These are phyloP conservation scores for Leccinum subspadiceum DNA, from an alignment of 1,284 basidiomycete species.

Conservation along the genomic window DNA sequence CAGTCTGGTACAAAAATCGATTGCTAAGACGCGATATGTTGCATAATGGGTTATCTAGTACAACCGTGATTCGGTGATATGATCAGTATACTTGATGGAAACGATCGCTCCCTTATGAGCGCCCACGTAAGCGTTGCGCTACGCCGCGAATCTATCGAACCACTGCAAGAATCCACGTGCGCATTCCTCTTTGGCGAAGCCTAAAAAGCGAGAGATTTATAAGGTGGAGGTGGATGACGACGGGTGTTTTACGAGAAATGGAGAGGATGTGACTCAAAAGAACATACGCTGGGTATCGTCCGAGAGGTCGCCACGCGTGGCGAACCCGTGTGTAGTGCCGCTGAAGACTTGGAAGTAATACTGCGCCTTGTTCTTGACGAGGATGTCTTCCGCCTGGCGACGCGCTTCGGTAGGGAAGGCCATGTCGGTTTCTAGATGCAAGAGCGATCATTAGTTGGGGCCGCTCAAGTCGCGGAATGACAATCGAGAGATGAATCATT, in stretches of 20 bases:
- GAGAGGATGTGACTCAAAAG: neutral
- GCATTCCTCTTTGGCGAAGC: conserved; percentile 61
- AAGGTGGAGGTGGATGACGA: conserved; percentile 23
- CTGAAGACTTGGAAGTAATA: conserved; percentile 37
- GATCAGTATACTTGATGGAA: neutral
- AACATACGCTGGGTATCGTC: conserved; percentile 31
- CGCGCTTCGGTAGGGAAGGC: conserved; percentile 30
- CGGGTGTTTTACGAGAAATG: conserved; percentile 11
- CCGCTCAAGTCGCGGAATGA: neutral
- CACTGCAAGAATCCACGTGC: conserved; percentile 47
- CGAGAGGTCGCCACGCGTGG: conserved; percentile 24
- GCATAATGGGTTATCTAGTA: neutral
- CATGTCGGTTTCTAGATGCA: conserved; percentile 33
- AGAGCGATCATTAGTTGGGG: neutral
- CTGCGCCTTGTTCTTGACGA: conserved; percentile 25
- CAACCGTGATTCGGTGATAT: neutral
- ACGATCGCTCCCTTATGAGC: neutral
- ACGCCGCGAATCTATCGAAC: conserved; percentile 45
- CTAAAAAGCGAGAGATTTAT: conserved; percentile 30
- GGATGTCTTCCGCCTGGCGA: conserved; percentile 33
- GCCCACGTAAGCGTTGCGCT: neutral
- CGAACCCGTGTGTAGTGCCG: conserved; percentile 34
- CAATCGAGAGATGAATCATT: neutral
- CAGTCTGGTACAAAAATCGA: neutral
- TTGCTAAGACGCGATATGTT: neutral